Base-by-base conservation (phyloP, 2,329 filamentous ascomycete species). In the Colletotrichum camelliae region DNA sequence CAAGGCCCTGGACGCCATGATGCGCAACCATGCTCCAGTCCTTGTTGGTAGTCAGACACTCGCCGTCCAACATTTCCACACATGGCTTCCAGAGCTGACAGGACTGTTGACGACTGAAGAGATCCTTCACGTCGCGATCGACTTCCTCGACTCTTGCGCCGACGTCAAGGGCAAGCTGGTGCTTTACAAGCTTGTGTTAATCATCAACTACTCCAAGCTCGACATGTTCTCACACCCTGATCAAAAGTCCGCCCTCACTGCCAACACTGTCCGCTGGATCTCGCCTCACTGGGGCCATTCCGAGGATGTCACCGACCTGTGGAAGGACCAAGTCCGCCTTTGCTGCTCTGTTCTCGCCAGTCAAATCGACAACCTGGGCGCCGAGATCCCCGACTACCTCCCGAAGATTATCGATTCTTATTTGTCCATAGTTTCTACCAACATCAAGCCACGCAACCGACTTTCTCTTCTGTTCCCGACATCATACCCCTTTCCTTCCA, bases 31-130 rank as follows among this genome's bases (percentile, higher is more conserved):
- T 2, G 94, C 95, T 4, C 94, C 97, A 0, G 93, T 96, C 21
- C 87, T 98, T 29, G 94, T 98, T 16, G 97, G 97, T 39, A 98
- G 95, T 77, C 98, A 99, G 85, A 98, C 97, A 0, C 88, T 99
- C 66, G 93, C 97, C 4, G 96, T 98, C 15, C 97, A 99, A 84
- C 95, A 98, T 83, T 98, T 98, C 83, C 96, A 98, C 82, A 94
- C 95, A 0, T 99, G 97, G 97, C 88, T 99, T n/a, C 96, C 97
- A 0, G 96, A 98, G 82, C 91, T 99, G 12, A 89, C 92, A 1
- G 92, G 93, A 2, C 89, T 97, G 48, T 89, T 98, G 81, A 91
- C 90, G 5, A 93, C 93, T 0, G 94, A 96, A 80, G 96, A 98
- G 82, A 96, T 98, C 61, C 87, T 98, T 68, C 94, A 98, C 80